Conservation (phyloP, 352 stramenopile genomes). For the Phytophthora citrophthora region DNA sequence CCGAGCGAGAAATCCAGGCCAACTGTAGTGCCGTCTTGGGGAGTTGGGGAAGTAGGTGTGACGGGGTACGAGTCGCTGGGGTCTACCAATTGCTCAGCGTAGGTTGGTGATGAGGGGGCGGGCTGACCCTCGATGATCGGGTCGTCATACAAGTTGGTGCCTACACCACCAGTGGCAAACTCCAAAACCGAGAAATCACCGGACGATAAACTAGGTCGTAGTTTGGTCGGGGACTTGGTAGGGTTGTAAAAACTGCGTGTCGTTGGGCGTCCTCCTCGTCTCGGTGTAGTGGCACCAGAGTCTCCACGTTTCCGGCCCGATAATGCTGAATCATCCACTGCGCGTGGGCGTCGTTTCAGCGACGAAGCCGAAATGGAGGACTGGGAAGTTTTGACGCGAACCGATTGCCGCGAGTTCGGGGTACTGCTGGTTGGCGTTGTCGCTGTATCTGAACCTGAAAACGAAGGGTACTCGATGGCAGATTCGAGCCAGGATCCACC, state of each 20-base stretch:
- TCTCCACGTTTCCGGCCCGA: constrained; percentile 33
- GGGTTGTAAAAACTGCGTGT: constrained; percentile 48
- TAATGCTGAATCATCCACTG: constrained; percentile 53
- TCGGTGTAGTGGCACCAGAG: constrained; percentile 26
- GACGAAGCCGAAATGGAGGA: constrained; percentile 26
- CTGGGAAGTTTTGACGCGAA: constrained; percentile 31
- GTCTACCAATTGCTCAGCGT: constrained; percentile 28
- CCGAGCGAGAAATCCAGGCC: constrained; percentile 12
- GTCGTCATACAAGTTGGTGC: constrained; percentile 44
- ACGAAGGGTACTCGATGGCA: constrained; percentile 51
- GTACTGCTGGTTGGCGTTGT: constrained; percentile 14
- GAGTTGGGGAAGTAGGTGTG: constrained; percentile 17
- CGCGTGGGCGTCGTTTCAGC: constrained; percentile 28
- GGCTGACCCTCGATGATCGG: constrained; percentile 46
- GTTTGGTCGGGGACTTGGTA: constrained; percentile 29
- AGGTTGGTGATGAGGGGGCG: constrained; percentile 36
- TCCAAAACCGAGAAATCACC: constrained; percentile 35
- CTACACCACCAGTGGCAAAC: constrained; percentile 21
- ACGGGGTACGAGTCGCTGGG: constrained; percentile 14
- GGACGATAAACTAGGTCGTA: constrained; percentile 37
- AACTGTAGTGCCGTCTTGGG: constrained; percentile 15
- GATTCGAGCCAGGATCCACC: constrained; percentile 64
- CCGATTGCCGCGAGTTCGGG: constrained; percentile 36
- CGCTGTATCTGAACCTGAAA: constrained; percentile 6
- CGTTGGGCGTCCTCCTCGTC: constrained; percentile 28